Evolutionary conservation across 2,329 filamentous ascomycete genomes (phyloP), one percentile per base, ranked within the genome.

Genomic region (Penicillium concentricum): DNA sequence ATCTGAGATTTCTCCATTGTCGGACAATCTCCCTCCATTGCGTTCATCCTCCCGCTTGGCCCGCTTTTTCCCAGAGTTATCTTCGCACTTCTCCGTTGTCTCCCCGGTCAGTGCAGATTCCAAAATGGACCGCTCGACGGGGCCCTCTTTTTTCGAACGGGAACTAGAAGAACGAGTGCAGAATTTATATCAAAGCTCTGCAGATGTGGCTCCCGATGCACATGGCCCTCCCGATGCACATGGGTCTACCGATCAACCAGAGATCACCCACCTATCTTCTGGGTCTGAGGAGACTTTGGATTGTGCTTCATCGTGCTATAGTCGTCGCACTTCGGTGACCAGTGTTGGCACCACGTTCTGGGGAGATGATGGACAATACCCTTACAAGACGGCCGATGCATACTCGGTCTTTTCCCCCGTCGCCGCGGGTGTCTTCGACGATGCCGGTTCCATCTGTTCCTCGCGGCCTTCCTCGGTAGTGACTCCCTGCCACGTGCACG

Each of bases 221-320:
- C 15, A 35, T 16, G 32, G 32, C 10, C 13, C 32, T 22, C 18
- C 9, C 18, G 42, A 54, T 24, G 32, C 15, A 18, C 16, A 49
- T 44, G 30, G 8, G 4, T 26, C 13, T 28, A 2, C 12, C 12
- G 3, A 32, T 35, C 39, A 18, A 13, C 6, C 12, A 18, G 15
- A 20, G 9, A 18, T 16, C 2, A 13, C 32, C n/a, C n/a, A 10
- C 24, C 58, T 67, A n/a, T 69, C 65, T 3, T 67, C 61, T 12
- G 66, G 60, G 5, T 66, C 68, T 12, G 65, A 66, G 20, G 70
- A 63, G 20, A 16, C 30, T 12, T 52, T 61, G 16, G 72, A 75
- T 53, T 63, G 59, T 44, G 61, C 63, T 38, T 74, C 72, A 6
- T 76, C 74, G 3, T 70, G 71, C 51, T 76, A 76, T 43, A 75